A percentile compares a stretch with the other conserved stretches of the same genome.
Evolutionary conservation across 768 basidiomycete species (phyloP).

Genomic region (Macrolepiota albuminosa): DNA sequence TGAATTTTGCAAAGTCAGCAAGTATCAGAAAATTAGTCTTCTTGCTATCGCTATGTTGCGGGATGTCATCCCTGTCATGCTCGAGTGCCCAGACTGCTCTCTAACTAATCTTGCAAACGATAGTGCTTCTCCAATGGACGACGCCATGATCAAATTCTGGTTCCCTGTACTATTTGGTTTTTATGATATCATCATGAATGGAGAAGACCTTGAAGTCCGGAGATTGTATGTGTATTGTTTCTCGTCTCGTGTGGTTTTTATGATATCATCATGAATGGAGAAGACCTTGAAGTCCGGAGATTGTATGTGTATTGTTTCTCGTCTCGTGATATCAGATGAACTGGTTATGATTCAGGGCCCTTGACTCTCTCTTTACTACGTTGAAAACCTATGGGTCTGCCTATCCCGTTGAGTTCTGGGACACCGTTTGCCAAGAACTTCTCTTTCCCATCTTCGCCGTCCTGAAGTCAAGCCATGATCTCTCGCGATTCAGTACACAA

Average conservation of each 20-base stretch:
- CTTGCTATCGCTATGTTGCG: conserved; percentile 96
- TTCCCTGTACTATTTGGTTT: conserved; percentile 96
- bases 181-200: conserved; percentile 99
- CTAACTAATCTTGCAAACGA: conserved; percentile 23
- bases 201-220: conserved; percentile 96
- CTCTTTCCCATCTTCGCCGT: conserved; percentile 99
- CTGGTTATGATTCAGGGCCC: conserved; percentile 50
- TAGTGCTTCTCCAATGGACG: conserved; percentile 47
- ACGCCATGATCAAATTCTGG: conserved; percentile 95
- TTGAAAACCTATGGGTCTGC: conserved; percentile 84
- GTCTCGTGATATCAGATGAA: conserved; percentile 3
- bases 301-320: conserved; percentile 54
- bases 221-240: conserved; percentile 65
- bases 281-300: conserved; percentile 94
- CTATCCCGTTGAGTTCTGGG: conserved; percentile 94
- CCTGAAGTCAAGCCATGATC: conserved; percentile 86
- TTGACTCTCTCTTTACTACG: conserved; percentile 95
- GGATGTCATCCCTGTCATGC: conserved; percentile 89
- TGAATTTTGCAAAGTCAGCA: conserved; percentile 99
- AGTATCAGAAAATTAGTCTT: conserved; percentile 97
- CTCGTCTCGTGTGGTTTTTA: conserved; percentile 67
- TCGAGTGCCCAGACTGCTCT: conserved; percentile 68
- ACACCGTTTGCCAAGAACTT: conserved; percentile 92
- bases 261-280: conserved; percentile 99
- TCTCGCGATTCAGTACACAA: conserved; percentile 90